Evolutionary conservation across 257 asterid genomes (phyloP).

Genomic region (Cynanchum wilfordii): DNA sequence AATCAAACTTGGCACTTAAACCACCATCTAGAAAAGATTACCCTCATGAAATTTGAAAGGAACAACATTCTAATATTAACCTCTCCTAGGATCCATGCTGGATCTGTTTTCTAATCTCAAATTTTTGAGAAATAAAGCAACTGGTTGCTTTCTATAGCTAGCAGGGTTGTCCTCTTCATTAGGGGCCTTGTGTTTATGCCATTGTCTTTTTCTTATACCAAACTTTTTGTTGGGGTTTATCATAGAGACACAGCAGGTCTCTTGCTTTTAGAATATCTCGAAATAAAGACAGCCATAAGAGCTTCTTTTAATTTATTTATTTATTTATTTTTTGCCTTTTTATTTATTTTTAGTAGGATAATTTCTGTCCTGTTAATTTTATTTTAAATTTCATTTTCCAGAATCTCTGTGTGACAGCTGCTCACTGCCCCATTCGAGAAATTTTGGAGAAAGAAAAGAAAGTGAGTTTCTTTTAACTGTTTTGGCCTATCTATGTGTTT

Average conservation of each 20-base stretch:
- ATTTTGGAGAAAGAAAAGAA: conserved; percentile 78
- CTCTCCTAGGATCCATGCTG: neutral
- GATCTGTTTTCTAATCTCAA: neutral
- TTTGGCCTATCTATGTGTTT: neutral
- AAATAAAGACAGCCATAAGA: neutral
- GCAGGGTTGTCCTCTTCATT: neutral
- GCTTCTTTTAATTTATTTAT: neutral
- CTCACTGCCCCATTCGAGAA: conserved; percentile 83
- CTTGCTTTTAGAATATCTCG: neutral
- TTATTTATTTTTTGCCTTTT: neutral
- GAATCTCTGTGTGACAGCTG: conserved; percentile 84
- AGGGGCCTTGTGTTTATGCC: too few relatives aligned
- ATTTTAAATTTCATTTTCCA: conserved; percentile 19
- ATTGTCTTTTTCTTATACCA: too few relatives aligned
- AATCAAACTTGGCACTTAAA: too few relatives aligned
- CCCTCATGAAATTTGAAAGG: neutral
- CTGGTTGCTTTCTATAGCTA: neutral
- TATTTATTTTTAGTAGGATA: neutral
- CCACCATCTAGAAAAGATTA: neutral
- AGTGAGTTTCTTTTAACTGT: conserved; percentile 30
- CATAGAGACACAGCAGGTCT: neutral
- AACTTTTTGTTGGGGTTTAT: too few relatives aligned
- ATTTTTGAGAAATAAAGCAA: neutral
- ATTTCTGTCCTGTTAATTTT: neutral
- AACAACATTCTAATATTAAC: neutral